These are phyloP conservation scores for Inga oerstediana DNA, from an alignment of 306 rosid genomes.

Conservation along the genomic window DNA sequence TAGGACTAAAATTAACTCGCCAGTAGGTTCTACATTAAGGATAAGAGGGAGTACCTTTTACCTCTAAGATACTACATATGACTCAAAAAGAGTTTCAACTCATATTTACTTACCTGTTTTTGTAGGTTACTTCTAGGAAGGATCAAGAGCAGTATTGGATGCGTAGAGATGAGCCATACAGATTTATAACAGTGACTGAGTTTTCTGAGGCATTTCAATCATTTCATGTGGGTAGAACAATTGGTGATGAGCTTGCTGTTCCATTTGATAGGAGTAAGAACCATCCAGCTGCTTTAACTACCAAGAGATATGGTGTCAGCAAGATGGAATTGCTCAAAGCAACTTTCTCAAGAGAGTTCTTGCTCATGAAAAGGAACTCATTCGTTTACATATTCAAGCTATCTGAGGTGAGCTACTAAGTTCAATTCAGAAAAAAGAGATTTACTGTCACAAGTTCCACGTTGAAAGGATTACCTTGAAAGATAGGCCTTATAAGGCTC, in stretches of 20 bases:
- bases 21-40: too few relatives aligned
- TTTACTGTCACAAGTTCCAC: too few relatives aligned
- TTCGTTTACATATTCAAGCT: slow-evolving; percentile 49
- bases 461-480: not conserved
- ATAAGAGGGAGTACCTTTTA: not conserved
- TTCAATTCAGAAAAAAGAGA: not conserved
- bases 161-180: slow-evolving; percentile 37
- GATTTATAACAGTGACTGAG: slow-evolving; percentile 41
- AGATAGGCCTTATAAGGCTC: not conserved
- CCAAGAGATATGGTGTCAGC: slow-evolving; percentile 39
- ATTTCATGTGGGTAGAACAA: slow-evolving; percentile 42
- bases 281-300: slow-evolving; percentile 53
- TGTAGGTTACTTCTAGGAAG: slow-evolving; percentile 54
- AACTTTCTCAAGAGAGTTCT: slow-evolving; percentile 48
- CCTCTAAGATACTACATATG: not conserved
- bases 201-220: slow-evolving; percentile 48
- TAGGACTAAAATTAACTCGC: too few relatives aligned
- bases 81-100: not conserved
- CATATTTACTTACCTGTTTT: not conserved
- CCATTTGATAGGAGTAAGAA: slow-evolving; percentile 45
- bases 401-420: slow-evolving; percentile 28
- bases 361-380: slow-evolving; percentile 52
- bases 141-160: slow-evolving; percentile 54
- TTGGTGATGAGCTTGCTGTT: slow-evolving; percentile 42
- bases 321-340: slow-evolving; percentile 48